phyloP scores from a whole-genome alignment of 2,329 filamentous ascomycete genomes.

The Simplicillium aogashimaense region DNA sequence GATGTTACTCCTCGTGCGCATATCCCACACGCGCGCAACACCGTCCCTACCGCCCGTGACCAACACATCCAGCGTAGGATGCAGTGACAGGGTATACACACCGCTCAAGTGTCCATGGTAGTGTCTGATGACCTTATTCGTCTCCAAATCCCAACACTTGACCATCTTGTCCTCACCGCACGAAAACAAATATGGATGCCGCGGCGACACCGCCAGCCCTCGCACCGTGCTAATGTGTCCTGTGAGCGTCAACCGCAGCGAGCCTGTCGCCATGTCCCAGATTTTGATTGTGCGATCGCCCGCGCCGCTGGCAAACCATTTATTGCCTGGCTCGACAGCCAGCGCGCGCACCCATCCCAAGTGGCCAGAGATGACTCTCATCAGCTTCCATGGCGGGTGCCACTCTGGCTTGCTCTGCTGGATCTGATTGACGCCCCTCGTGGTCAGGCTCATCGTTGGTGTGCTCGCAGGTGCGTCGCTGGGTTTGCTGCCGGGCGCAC shows the following conservation, averaged over 20 bases:
- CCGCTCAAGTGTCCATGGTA: conserved; percentile 96
- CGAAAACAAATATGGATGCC: conserved; percentile 94
- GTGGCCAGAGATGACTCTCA: conserved; percentile 94
- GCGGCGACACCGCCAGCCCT: conserved; percentile 81
- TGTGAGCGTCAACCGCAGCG: conserved; percentile 75
- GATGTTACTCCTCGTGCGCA: conserved; percentile 91
- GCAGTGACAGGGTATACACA: conserved; percentile 87
- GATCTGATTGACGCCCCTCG: conserved; percentile 16
- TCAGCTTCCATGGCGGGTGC: conserved; percentile 97
- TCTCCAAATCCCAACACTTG: conserved; percentile 98
- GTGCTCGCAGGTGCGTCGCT: background rate
- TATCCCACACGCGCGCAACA: conserved; percentile 94
- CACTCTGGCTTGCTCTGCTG: conserved; percentile 68
- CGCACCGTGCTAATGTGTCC: conserved; percentile 92
- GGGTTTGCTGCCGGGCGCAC: conserved; percentile 25
- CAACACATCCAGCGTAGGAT: conserved; percentile 88
- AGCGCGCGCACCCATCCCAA: conserved; percentile 87
- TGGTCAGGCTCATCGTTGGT: conserved; percentile 21
- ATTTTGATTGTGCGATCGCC: conserved; percentile 98
- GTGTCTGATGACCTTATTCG: conserved; percentile 97
- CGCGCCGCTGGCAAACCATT: conserved; percentile 94
- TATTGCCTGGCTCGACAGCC: conserved; percentile 89
- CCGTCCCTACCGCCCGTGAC: conserved; percentile 93
- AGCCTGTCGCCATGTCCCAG: conserved; percentile 87
- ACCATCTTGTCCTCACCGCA: conserved; percentile 99